Evolutionary conservation across 495 filamentous ascomycete species (phyloP).

Genomic region (Terfezia boudieri): DNA sequence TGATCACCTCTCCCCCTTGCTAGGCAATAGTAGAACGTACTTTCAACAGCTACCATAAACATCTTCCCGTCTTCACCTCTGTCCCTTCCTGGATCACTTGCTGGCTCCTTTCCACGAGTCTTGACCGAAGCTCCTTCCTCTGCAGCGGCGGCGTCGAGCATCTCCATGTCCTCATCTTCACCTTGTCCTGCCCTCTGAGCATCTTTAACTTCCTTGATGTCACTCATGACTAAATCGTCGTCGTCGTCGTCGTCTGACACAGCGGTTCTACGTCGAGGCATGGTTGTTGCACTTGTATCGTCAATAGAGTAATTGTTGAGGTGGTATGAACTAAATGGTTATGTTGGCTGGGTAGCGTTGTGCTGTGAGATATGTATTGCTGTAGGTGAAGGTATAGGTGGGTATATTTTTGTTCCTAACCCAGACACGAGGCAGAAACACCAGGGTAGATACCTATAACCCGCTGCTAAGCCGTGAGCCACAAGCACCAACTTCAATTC

Average conservation of each 20-base stretch:
- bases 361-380: no score
- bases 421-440: no score
- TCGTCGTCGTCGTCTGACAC: constrained; percentile 23
- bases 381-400: no score
- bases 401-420: no score
- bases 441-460: no score
- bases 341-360: no score
- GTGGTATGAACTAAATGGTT: constrained; percentile 59
- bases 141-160: constrained; percentile 20
- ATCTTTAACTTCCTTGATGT: constrained; percentile 16
- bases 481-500: no score
- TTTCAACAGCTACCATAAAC: neutral
- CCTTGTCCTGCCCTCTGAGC: constrained; percentile 8
- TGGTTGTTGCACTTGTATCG: constrained; percentile 18
- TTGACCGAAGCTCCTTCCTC: constrained; percentile 21
- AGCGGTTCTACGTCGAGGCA: constrained; percentile 21
- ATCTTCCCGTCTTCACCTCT: neutral
- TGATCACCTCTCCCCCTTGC: neutral
- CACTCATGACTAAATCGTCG: constrained; percentile 20
- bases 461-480: no score
- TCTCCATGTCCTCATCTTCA: constrained; percentile 19
- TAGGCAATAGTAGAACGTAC: neutral
- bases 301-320: constrained; percentile 32
- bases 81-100: neutral
- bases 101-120: no score